A percentile compares a stretch with the other conserved stretches of the same genome.
These are phyloP conservation scores for Ganoderma resinaceum DNA, from an alignment of 1,284 basidiomycete species.

Conservation along the genomic window DNA sequence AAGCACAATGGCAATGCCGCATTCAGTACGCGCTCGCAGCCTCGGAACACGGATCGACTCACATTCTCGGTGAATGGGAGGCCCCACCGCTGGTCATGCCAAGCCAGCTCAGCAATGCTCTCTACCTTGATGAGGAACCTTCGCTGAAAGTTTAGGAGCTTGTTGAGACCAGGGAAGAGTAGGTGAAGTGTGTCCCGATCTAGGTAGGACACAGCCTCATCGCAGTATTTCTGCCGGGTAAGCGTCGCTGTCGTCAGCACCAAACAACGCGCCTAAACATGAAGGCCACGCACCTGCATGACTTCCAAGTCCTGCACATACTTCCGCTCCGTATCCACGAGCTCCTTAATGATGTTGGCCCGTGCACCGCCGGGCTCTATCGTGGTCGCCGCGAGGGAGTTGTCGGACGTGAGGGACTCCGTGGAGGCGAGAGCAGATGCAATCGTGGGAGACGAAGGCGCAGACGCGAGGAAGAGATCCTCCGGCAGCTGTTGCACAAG, in stretches of 20 bases:
- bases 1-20: conserved; percentile 41
- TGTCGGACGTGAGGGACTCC: conserved; percentile 60
- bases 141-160: conserved; percentile 96
- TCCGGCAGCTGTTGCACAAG: conserved; percentile 86
- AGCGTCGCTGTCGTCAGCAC: conserved; percentile 27
- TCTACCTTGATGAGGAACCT: conserved; percentile 96
- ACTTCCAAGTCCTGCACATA: conserved; percentile 98
- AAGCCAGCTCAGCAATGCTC: conserved; percentile 81
- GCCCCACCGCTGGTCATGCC: conserved; percentile 93
- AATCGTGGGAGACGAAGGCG: conserved; percentile 62
- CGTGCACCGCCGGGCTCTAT: conserved; percentile 49
- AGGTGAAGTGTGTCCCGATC: conserved; percentile 95
- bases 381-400: conserved; percentile 34
- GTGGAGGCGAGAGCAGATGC: conserved; percentile 61
- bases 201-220: conserved; percentile 82
- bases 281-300: conserved; percentile 78
- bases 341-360: conserved; percentile 81
- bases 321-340: conserved; percentile 95
- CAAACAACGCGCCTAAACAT: conserved; percentile 14
- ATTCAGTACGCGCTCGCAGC: conserved; percentile 41
- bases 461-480: conserved; percentile 71
- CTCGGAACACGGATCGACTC: conserved; percentile 45
- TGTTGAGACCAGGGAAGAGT: conserved; percentile 95
- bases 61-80: conserved; percentile 82
- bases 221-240: conserved; percentile 75